Percentiles rank a stretch among this genome's conserved stretches.
Conservation (phyloP, 441 rosid genomes). For the Eutrema salsugineum region DNA sequence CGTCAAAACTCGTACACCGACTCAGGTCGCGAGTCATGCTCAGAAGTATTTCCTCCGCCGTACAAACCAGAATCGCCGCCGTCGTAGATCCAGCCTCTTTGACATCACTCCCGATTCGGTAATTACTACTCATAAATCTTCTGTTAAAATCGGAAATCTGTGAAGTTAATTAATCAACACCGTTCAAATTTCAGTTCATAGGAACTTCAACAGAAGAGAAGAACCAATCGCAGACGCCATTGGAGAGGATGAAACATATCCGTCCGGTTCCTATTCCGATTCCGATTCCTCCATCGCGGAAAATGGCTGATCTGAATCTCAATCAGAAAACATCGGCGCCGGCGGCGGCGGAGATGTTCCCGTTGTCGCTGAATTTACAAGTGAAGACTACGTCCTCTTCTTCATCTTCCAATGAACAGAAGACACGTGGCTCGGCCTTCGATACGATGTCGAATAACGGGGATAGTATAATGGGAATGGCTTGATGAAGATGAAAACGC, state of each 20-base stretch:
- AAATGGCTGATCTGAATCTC: conserved; percentile 59
- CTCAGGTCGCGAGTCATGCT: conserved; percentile 96
- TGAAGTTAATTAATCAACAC: background rate
- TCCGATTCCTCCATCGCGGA: conserved; percentile 63
- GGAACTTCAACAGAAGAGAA: conserved; percentile 8
- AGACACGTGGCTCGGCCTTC: conserved; percentile 43
- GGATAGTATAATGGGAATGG: conserved; percentile 75
- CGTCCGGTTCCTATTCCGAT: conserved; percentile 44
- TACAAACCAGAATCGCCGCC: conserved; percentile 65
- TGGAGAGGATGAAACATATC: conserved; percentile 30
- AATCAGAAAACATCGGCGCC: conserved; percentile 20
- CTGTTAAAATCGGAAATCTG: background rate
- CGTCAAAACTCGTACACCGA: conserved; percentile 88
- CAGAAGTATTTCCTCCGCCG: conserved; percentile 91
- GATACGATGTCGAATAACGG: conserved; percentile 58
- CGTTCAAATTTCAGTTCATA: background rate
- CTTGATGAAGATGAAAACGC: conserved; percentile 41
- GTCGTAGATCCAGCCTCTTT: conserved; percentile 87
- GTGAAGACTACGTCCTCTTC: conserved; percentile 33
- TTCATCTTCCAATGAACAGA: conserved; percentile 44
- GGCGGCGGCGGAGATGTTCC: conserved; percentile 24
- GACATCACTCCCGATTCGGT: conserved; percentile 76
- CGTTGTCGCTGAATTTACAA: conserved; percentile 52
- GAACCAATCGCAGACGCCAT: background rate
- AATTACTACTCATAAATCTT: background rate